Evolutionary conservation across 2,329 filamentous ascomycete species (phyloP), one percentile per base, ranked within the genome.

Genomic region (Cercospora zeae-maydis): DNA sequence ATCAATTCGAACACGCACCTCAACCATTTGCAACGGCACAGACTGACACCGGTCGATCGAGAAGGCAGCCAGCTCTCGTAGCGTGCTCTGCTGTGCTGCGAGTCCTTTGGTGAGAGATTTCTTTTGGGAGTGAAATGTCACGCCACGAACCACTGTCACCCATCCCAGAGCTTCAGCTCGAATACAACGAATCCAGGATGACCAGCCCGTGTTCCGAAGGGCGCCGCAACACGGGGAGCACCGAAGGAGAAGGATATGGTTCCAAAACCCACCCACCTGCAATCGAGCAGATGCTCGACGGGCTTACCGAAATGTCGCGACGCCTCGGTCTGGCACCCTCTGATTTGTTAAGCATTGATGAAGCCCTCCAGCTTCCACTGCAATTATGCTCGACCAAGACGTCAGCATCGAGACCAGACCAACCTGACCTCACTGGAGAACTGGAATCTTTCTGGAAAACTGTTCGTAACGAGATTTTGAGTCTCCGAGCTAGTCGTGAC

Each of bases 191-290:
- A 16, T 27, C 39, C 16, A 39, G 19, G 33, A 47, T 34, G 47
- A 53, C 37, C 31, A 52, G 19, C 21, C 39, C 27, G 3, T 30
- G 24, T 16, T 33, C 33, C 13, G 57, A 51, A 30, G 34, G 34
- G 34, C 49, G 21, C 21, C 47, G 54, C 34, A 24, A 45, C 10
- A 45, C 47, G 8, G 34, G 42, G 16, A 59, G 33, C n/a, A 34
- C 57, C 7, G 57, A 59, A 37, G 57, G 53, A 24, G 57, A 59
- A 37, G 57, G 57, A n/a, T 59, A 59, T 24, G 57, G 42, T 13
- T 59, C 57, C 16, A 47, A 53, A 24, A 37, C 42, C n/a, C 57
- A 52, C 13, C 39, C 30, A 34, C 47, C 45, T 36, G 47, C 21
- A 31, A 27, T 59, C 10, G 57, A 59, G 14, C 33, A 52, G 14